phyloP scores from a whole-genome alignment of 768 basidiomycete genomes.

The Phaffia australis region DNA sequence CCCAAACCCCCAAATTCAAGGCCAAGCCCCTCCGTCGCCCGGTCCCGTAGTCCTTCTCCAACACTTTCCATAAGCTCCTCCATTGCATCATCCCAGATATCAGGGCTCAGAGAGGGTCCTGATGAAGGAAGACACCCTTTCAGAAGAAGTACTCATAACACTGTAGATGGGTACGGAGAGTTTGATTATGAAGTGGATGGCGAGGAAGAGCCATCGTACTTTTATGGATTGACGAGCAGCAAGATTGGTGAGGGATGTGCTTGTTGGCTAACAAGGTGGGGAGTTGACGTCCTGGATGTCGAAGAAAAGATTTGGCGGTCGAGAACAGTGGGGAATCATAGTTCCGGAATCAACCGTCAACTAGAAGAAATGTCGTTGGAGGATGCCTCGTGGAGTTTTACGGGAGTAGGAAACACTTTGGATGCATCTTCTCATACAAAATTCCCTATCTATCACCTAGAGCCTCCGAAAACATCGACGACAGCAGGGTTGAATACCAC shows the following conservation, averaged over 20 bases:
- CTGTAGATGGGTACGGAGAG: neutral
- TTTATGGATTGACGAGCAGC: constrained; percentile 78
- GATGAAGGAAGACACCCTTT: neutral
- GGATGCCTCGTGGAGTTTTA: neutral
- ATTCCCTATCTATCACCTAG: neutral
- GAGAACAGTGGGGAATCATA: neutral
- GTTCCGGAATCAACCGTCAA: neutral
- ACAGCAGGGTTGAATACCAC: constrained; percentile 1
- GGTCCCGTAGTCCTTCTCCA: neutral
- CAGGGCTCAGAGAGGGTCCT: neutral
- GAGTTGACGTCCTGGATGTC: constrained; percentile 57
- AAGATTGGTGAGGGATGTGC: constrained; percentile 83
- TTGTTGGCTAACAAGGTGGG: constrained; percentile 84
- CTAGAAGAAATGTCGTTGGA: neutral
- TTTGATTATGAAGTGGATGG: neutral
- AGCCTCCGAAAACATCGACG: neutral
- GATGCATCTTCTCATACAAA: neutral
- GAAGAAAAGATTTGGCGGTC: constrained; percentile 43
- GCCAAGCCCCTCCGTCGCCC: neutral
- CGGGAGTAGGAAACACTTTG: neutral
- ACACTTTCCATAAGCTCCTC: neutral
- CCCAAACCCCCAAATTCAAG: neutral
- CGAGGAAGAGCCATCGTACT: constrained; percentile 32
- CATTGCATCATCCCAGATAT: neutral
- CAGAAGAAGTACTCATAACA: neutral